Percentiles rank a stretch among this genome's conserved stretches.
phyloP scores from a whole-genome alignment of 1,284 basidiomycete genomes.

The Gomphus bonarii region DNA sequence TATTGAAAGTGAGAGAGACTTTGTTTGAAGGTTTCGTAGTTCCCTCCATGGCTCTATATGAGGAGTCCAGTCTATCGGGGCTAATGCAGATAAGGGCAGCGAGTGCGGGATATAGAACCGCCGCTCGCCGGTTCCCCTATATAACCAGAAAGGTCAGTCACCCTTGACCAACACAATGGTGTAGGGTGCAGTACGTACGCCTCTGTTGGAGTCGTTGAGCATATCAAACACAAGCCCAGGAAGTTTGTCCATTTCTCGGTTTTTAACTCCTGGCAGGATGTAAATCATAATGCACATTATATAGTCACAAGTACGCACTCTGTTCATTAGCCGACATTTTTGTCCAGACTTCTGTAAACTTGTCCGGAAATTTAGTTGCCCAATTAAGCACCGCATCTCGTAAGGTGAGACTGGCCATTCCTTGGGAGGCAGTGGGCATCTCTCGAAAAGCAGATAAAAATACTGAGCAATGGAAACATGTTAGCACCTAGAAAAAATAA shows the following conservation, averaged over 20 bases:
- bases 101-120: slow-evolving; percentile 66
- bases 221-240: slow-evolving; percentile 79
- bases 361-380: slow-evolving; percentile 74
- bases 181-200: not conserved
- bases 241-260: slow-evolving; percentile 50
- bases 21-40: not conserved
- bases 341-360: slow-evolving; percentile 69
- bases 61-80: slow-evolving; percentile 50
- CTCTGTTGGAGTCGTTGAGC: slow-evolving; percentile 47
- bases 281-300: not conserved
- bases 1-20: not conserved
- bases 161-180: not conserved
- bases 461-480: not conserved
- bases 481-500: not conserved
- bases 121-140: not conserved
- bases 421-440: slow-evolving; percentile 69
- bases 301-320: not conserved
- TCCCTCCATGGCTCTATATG: not conserved
- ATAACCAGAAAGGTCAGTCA: not conserved
- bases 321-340: slow-evolving; percentile 30
- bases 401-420: slow-evolving; percentile 63
- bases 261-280: not conserved
- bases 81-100: slow-evolving; percentile 69
- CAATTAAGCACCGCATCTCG: slow-evolving; percentile 86
- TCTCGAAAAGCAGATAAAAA: slow-evolving; percentile 61